Evolutionary conservation across 2,329 filamentous ascomycete species (phyloP).

Genomic region (Pseudogymnoascus sp.): DNA sequence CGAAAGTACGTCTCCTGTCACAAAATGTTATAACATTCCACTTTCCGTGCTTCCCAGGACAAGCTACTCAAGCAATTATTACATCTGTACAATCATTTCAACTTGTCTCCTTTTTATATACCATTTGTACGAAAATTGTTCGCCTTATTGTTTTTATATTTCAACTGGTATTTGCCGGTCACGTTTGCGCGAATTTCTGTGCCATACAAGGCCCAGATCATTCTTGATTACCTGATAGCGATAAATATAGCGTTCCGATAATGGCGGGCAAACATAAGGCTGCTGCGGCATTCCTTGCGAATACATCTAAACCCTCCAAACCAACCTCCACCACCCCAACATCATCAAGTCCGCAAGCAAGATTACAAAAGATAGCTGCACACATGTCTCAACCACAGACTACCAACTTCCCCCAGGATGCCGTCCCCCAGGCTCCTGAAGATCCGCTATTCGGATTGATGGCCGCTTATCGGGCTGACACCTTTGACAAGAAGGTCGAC

Average conservation of each 20-base stretch:
- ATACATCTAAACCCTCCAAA: slow-evolving; percentile 9
- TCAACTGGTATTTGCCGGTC: background rate
- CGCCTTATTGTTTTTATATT: background rate
- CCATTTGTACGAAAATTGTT: slow-evolving; percentile 7
- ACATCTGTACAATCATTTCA: slow-evolving; percentile 1
- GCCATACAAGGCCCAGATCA: background rate
- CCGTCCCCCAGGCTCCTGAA: slow-evolving; percentile 83
- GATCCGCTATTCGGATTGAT: slow-evolving; percentile 92
- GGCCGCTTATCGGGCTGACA: slow-evolving; percentile 77
- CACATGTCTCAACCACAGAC: slow-evolving; percentile 53
- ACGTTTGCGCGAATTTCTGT: slow-evolving; percentile 6
- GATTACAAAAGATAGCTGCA: slow-evolving; percentile 54
- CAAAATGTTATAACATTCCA: slow-evolving; percentile 1
- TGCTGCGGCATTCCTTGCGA: background rate
- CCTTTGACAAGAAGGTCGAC: slow-evolving; percentile 76
- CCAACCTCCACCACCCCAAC: slow-evolving; percentile 8
- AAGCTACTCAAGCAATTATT: background rate
- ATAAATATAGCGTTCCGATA: slow-evolving; percentile 3
- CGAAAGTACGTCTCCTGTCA: slow-evolving; percentile 2
- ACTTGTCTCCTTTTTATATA: slow-evolving; percentile 2
- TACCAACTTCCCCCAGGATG: slow-evolving; percentile 66
- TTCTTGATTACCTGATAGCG: slow-evolving; percentile 6
- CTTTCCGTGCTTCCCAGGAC: background rate
- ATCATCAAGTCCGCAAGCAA: slow-evolving; percentile 37
- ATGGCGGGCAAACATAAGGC: background rate